Percentiles rank a stretch among this genome's conserved stretches.
Conservation (phyloP, 176 grass and related monocot genomes). For the Themeda triandra region DNA sequence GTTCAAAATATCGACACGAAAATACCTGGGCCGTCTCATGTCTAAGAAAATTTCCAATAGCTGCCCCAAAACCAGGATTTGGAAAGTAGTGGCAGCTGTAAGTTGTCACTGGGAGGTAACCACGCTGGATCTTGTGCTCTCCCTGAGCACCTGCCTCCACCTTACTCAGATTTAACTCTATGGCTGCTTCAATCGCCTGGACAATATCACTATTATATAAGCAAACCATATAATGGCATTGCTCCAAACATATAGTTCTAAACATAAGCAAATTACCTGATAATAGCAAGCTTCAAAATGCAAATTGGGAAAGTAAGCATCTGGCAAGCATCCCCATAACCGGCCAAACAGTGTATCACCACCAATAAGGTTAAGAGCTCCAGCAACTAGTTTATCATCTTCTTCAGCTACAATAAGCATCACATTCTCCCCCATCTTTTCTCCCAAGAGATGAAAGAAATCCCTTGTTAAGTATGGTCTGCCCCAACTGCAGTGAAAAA, state of each 20-base stretch:
- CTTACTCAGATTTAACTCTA: constrained; percentile 82
- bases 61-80: constrained; percentile 75
- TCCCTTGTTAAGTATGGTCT: constrained; percentile 82
- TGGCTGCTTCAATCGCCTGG: constrained; percentile 95
- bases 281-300: constrained; percentile 99
- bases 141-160: constrained; percentile 96
- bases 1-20: neutral
- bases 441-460: constrained; percentile 86
- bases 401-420: constrained; percentile 87
- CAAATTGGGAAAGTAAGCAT: constrained; percentile 86
- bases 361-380: constrained; percentile 96
- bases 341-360: constrained; percentile 86
- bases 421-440: constrained; percentile 78
- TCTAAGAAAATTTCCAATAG: constrained; percentile 62
- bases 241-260: neutral
- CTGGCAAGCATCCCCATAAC: constrained; percentile 88
- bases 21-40: constrained; percentile 80
- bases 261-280: constrained; percentile 60
- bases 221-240: constrained; percentile 7
- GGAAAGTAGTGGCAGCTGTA: constrained; percentile 87
- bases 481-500: constrained; percentile 67
- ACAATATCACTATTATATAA: constrained; percentile 20
- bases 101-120: constrained; percentile 92
- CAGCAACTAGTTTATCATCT: constrained; percentile 62
- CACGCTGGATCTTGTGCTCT: constrained; percentile 98